phyloP scores from a whole-genome alignment of 1,284 basidiomycete species.

The Trichosporon faecale region DNA sequence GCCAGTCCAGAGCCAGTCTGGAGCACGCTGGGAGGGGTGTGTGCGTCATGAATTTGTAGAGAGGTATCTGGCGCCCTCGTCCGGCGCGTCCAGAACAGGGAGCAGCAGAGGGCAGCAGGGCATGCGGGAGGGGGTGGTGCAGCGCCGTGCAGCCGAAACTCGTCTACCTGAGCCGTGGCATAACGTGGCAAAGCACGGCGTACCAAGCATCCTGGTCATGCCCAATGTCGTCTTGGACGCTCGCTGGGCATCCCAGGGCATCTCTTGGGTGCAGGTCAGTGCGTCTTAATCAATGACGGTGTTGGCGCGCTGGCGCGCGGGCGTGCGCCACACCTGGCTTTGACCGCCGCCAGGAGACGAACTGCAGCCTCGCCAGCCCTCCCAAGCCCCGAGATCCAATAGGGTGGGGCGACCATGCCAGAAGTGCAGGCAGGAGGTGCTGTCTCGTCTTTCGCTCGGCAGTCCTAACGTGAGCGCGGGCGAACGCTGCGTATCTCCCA shows the following conservation, averaged over 20 bases:
- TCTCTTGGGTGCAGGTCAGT: not conserved
- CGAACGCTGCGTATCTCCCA: not conserved
- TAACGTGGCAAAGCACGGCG: not conserved
- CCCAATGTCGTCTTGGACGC: not conserved
- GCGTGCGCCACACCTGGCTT: not conserved
- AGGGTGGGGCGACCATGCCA: not conserved
- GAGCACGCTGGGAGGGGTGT: not conserved
- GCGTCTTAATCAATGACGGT: not conserved
- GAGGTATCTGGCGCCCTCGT: not conserved
- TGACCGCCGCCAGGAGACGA: not conserved
- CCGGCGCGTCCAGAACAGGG: not conserved
- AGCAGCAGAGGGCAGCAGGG: not conserved
- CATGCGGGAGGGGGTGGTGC: not conserved
- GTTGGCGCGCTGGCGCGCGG: not conserved
- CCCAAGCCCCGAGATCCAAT: not conserved
- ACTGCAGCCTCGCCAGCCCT: not conserved
- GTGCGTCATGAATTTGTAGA: constrained; percentile 1
- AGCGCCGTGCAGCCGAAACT: not conserved
- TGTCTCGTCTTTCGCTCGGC: not conserved
- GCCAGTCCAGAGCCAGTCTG: too few relatives aligned
- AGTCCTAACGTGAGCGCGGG: not conserved
- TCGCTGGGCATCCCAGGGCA: not conserved
- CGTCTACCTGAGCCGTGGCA: not conserved
- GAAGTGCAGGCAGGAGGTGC: too few relatives aligned
- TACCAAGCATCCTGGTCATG: not conserved